A percentile compares a stretch with the other conserved stretches of the same genome.
Conservation (phyloP, 768 basidiomycete species). For the Boletus rubescentipes region DNA sequence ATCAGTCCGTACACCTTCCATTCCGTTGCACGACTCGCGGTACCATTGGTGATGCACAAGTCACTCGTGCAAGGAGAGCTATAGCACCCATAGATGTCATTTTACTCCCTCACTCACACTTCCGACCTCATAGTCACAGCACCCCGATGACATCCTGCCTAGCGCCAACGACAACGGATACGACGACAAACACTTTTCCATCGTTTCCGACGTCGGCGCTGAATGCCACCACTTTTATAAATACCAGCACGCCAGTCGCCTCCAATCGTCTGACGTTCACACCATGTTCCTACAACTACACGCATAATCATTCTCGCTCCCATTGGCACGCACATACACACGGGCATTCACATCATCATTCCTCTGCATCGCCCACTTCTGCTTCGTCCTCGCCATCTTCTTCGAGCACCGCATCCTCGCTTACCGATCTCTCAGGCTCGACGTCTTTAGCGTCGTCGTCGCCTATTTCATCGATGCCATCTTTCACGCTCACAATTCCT, state of each 20-base stretch:
- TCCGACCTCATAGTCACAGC: background rate
- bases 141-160: background rate
- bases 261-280: background rate
- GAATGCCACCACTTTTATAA: background rate
- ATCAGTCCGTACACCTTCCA: conserved; percentile 57
- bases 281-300: background rate
- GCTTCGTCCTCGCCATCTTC: background rate
- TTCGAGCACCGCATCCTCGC: background rate
- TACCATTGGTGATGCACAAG: conserved; percentile 49
- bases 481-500: background rate
- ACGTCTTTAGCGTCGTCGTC: background rate
- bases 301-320: background rate
- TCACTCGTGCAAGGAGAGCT: conserved; percentile 31
- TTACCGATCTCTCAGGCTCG: background rate
- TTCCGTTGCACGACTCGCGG: conserved; percentile 55
- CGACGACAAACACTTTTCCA: conserved; percentile 11
- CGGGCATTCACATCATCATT: background rate
- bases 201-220: background rate
- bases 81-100: conserved; percentile 7
- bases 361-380: background rate
- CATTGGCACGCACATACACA: background rate
- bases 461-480: background rate
- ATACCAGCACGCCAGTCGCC: background rate
- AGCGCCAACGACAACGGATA: background rate
- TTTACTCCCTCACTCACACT: background rate